phyloP scores from a whole-genome alignment of 2,329 filamentous ascomycete genomes.

The Pestalotiopsis sp. region DNA sequence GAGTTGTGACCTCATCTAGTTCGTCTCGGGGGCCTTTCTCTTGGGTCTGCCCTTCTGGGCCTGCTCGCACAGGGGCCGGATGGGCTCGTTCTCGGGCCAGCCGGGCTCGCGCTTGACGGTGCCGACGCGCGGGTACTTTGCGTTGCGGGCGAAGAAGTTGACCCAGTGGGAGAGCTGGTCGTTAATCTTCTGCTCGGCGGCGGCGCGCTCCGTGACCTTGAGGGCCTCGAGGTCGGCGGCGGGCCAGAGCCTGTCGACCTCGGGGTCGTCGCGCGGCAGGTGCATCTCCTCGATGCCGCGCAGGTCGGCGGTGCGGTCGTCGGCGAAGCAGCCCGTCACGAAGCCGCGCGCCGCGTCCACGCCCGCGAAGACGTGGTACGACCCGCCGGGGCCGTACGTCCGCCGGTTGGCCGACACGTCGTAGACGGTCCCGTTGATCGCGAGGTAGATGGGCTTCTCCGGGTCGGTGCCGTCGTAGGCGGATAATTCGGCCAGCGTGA shows the following conservation, averaged over 20 bases:
- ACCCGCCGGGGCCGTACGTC: conserved; percentile 82
- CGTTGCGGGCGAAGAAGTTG: conserved; percentile 76
- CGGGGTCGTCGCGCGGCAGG: conserved; percentile 64
- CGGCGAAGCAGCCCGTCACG: conserved; percentile 88
- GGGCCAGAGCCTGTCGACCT: conserved; percentile 61
- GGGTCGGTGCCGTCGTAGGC: conserved; percentile 78
- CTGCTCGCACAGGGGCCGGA: conserved; percentile 68
- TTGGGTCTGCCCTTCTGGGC: conserved; percentile 62
- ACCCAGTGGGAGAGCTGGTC: conserved; percentile 80
- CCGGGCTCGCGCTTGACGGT: conserved; percentile 64
- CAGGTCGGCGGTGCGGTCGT: conserved; percentile 83
- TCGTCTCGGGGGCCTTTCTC: conserved; percentile 60
- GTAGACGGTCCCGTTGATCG: conserved; percentile 85
- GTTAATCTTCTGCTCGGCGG: conserved; percentile 66
- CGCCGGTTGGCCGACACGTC: conserved; percentile 72
- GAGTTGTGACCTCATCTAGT: conserved; percentile 13
- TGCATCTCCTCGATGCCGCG: conserved; percentile 88
- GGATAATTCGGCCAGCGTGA: conserved; percentile 76
- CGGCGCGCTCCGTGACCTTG: conserved; percentile 67
- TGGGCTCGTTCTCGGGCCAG: conserved; percentile 65
- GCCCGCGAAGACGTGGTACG: conserved; percentile 86
- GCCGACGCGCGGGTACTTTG: conserved; percentile 83
- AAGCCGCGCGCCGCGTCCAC: conserved; percentile 85
- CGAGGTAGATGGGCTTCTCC: conserved; percentile 81
- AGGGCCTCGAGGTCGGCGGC: conserved; percentile 54